Evolutionary conservation across 495 filamentous ascomycete genomes (phyloP), one percentile per base, ranked within the genome.

Genomic region (Copromyces sp.): DNA sequence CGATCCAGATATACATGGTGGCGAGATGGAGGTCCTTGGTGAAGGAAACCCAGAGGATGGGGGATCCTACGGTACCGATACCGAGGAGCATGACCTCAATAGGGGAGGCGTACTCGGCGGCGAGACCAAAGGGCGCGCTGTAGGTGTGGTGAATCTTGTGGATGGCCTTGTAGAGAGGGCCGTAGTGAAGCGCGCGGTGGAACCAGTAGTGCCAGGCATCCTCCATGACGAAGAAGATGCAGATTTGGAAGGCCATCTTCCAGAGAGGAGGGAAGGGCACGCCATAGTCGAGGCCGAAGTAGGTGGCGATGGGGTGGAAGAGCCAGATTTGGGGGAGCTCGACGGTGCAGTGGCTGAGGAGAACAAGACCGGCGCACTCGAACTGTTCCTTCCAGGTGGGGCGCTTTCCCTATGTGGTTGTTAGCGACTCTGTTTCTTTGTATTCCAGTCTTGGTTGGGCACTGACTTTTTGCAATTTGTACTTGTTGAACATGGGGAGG

Each of bases 81-180:
- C 94, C 95, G n/a, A 99, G 90, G 59, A 95, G 87, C 93, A 98
- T 95, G 72, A 95, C 93, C 82, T 99, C 95, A 74, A 99, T 97
- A 0, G 95, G 95, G 59, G 94, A 98, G 1, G 95, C 95, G 82
- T 98, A 99, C 84, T 99, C 95, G 45, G 95, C 95, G 24, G 96
- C 94, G 68, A 99, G 86, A 72, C 95, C 95, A 78, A 99, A 99
- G 16, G 95, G 95, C 8, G 95, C 96, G 17, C 94, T 97, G 84
- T 99, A 99, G 75, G 93, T 93, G 85, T 99, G 95, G 84, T 99
- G 95, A 71, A 99, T 95, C 85, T 99, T 99, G 87, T 99, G 95
- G 71, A 99, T 92, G 76, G 88, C 86, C 82, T 91, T 95, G 88
- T 99, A 99, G 6, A 99, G 89, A 38, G 92, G 92, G 7, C 93